Conservation (phyloP, 495 filamentous ascomycete species). For the Chaetomium cochliodes region DNA sequence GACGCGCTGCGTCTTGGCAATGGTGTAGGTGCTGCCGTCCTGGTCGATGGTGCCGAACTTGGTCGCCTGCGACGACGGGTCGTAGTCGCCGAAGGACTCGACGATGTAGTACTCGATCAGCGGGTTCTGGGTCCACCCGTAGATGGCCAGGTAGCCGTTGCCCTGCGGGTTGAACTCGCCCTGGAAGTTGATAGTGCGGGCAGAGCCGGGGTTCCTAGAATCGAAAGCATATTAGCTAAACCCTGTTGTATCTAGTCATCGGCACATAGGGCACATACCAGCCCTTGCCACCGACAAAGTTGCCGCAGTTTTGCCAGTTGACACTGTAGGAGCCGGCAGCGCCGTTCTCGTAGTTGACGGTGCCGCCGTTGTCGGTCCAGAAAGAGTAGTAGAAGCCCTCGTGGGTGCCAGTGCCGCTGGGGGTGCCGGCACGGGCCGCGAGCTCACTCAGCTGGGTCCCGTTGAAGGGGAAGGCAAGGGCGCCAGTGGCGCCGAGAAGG, state of each 20-base stretch:
- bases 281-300: conserved; percentile 65
- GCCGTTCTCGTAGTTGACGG: conserved; percentile 57
- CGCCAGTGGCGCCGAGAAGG: conserved; percentile 21
- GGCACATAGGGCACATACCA: conserved; percentile 38
- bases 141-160: conserved; percentile 58
- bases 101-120: conserved; percentile 64
- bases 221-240: conserved; percentile 41
- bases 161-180: conserved; percentile 51
- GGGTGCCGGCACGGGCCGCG: conserved; percentile 31
- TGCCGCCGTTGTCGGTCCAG: conserved; percentile 58
- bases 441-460: conserved; percentile 32
- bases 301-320: conserved; percentile 52
- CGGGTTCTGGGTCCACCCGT: conserved; percentile 59
- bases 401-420: conserved; percentile 47
- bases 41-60: conserved; percentile 55
- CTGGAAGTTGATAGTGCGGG: conserved; percentile 52
- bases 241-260: neutral
- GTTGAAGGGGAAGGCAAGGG: conserved; percentile 22
- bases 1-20: conserved; percentile 57
- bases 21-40: conserved; percentile 64
- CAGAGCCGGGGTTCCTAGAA: conserved; percentile 46
- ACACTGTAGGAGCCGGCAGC: conserved; percentile 53
- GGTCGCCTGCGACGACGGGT: conserved; percentile 49
- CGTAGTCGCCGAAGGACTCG: conserved; percentile 55
- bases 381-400: conserved; percentile 60